Conservation (phyloP, 768 basidiomycete genomes). For the Crepidotus variabilis region DNA sequence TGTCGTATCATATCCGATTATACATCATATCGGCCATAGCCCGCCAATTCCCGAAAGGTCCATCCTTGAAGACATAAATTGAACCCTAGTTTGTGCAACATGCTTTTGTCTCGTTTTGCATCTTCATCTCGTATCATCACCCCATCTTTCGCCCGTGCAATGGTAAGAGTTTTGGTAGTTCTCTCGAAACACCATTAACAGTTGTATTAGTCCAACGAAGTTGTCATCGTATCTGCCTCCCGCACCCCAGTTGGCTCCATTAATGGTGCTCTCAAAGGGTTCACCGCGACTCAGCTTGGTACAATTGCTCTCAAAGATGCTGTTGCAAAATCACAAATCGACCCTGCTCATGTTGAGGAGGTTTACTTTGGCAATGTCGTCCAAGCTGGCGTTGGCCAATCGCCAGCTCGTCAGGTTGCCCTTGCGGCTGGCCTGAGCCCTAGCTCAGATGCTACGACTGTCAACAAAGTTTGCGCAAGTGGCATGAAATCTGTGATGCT, state of each 20-base stretch:
- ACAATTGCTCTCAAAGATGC: constrained; percentile 87
- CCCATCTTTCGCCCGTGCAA: constrained; percentile 41
- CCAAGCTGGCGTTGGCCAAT: constrained; percentile 96
- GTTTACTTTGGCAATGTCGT: constrained; percentile 97
- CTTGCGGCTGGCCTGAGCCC: constrained; percentile 81
- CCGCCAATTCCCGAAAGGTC: constrained; percentile 21
- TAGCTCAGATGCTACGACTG: constrained; percentile 92
- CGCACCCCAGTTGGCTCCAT: constrained; percentile 94
- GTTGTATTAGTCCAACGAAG: constrained; percentile 58
- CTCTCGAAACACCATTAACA: constrained; percentile 1
- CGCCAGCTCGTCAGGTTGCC: constrained; percentile 97
- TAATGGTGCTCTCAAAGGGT: constrained; percentile 82
- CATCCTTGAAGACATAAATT: constrained; percentile 1
- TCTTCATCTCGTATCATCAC: constrained; percentile 32
- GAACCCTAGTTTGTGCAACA: constrained; percentile 26
- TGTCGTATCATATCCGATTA: constrained; percentile 7
- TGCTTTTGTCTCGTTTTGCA: constrained; percentile 42
- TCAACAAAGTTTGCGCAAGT: constrained; percentile 99
- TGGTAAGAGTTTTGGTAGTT: constrained; percentile 36
- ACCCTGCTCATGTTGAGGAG: constrained; percentile 86
- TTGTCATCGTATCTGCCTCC: constrained; percentile 89
- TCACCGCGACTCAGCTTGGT: constrained; percentile 92
- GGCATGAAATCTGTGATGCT: constrained; percentile 96
- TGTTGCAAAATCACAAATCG: constrained; percentile 73
- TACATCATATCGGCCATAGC: constrained; percentile 19